Percentiles rank a stretch among this genome's conserved stretches.
These are phyloP conservation scores for Aureobasidium lini DNA, from an alignment of 2,329 filamentous ascomycete genomes.

Conservation along the genomic window DNA sequence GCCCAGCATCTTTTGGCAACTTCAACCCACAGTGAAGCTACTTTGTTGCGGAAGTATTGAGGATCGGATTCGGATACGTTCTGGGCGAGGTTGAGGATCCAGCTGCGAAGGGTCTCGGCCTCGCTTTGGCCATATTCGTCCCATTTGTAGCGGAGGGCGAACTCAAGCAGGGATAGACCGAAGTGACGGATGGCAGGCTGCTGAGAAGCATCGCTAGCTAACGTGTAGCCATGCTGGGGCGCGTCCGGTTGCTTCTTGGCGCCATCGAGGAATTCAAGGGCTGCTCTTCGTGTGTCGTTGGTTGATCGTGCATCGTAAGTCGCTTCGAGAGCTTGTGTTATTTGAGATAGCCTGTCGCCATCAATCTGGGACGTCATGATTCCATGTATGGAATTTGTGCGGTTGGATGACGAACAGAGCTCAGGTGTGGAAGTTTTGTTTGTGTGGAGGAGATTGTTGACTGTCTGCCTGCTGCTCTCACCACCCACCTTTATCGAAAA, in stretches of 20 bases:
- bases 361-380: slow-evolving; percentile 4
- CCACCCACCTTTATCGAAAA: neutral
- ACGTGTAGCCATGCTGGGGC: slow-evolving; percentile 73
- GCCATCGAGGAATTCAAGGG: slow-evolving; percentile 76
- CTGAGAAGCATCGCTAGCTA: slow-evolving; percentile 69
- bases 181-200: slow-evolving; percentile 84
- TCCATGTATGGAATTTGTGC: neutral
- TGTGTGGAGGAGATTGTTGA: slow-evolving; percentile 12
- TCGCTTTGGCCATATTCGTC: slow-evolving; percentile 63
- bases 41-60: slow-evolving; percentile 82
- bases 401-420: neutral
- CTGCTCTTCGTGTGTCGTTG: slow-evolving; percentile 74
- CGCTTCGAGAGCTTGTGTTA: slow-evolving; percentile 77
- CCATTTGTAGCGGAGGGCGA: slow-evolving; percentile 81
- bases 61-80: slow-evolving; percentile 66
- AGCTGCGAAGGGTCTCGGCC: slow-evolving; percentile 59
- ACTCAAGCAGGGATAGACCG: slow-evolving; percentile 83
- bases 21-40: slow-evolving; percentile 90
- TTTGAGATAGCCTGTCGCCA: slow-evolving; percentile 48
- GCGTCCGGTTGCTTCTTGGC: slow-evolving; percentile 74
- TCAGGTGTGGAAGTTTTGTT: slow-evolving; percentile 9
- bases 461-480: slow-evolving; percentile 1
- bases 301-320: slow-evolving; percentile 76
- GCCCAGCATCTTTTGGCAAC: slow-evolving; percentile 84
- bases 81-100: slow-evolving; percentile 72